Percentiles rank a stretch among this genome's conserved stretches.
phyloP scores from a whole-genome alignment of 768 basidiomycete genomes.

The Tulasnella sp. region DNA sequence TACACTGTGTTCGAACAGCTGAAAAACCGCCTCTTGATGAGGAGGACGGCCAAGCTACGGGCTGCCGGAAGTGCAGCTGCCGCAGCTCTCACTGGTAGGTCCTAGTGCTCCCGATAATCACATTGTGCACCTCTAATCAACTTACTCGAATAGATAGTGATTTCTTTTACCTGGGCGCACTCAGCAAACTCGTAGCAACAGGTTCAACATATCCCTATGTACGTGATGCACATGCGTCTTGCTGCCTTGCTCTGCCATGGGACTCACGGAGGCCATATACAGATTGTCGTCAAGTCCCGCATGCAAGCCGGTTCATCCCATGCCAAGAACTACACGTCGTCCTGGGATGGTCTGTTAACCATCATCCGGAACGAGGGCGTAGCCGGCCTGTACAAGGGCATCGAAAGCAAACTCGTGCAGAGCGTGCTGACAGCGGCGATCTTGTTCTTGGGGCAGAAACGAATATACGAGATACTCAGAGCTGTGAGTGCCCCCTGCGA shows the following conservation, averaged over 20 bases:
- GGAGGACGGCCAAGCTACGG: slow-evolving; percentile 45
- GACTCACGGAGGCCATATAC: background rate
- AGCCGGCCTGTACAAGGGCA: slow-evolving; percentile 78
- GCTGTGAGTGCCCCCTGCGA: no score
- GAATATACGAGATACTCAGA: slow-evolving; percentile 33
- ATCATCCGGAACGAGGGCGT: slow-evolving; percentile 72
- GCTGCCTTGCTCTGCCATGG: no score
- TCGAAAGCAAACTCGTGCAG: slow-evolving; percentile 80
- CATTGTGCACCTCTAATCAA: background rate
- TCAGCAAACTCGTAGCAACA: slow-evolving; percentile 68
- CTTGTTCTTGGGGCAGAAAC: slow-evolving; percentile 79
- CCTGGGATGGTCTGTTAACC: slow-evolving; percentile 62
- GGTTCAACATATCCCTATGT: slow-evolving; percentile 69
- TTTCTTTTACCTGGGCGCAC: slow-evolving; percentile 88
- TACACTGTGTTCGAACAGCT: slow-evolving; percentile 94
- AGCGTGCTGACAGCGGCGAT: slow-evolving; percentile 90
- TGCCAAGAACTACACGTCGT: slow-evolving; percentile 62
- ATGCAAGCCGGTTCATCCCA: slow-evolving; percentile 63
- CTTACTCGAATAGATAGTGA: slow-evolving; percentile 55
- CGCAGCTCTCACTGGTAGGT: slow-evolving; percentile 20
- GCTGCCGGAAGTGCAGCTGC: slow-evolving; percentile 36
- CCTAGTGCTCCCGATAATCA: background rate
- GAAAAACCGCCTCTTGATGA: slow-evolving; percentile 68
- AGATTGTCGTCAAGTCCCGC: slow-evolving; percentile 59
- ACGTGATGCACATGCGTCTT: slow-evolving; percentile 21